Base-by-base conservation (phyloP, 164 flowering plant species). In the Sedum album region DNA sequence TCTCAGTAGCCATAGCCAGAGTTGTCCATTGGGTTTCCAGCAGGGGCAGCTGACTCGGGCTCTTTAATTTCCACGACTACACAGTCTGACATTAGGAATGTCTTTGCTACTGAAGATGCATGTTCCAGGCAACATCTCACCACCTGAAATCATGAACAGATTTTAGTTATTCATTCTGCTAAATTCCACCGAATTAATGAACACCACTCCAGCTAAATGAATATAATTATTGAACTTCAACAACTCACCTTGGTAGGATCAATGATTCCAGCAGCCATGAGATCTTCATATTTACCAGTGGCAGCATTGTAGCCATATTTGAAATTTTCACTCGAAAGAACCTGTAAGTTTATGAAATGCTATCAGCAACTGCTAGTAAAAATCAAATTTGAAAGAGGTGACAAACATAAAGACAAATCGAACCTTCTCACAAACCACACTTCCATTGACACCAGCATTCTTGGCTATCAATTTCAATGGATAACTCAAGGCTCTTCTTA, bases 371-470 rank as follows among this genome's bases (percentile, higher is more conserved):
- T 1, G 33, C 17, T 18, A 39, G 38, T 63, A 25, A 25, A 26
- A 17, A 26, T 38, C 23, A 26, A 13, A 51, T 5, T 30, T 35
- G 17, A 28, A 44, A 44, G 18, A 44, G 48, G 48, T 15, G 63
- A 68, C 5, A 21, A 49, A 65, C 21, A 2, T 11, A 15, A 15
- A 6, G 51, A 21, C 26, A 1, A 44, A 28, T 25, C 30, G 33
- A 75, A 90, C 98, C 96, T 92, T 94, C 79, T 94, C 99, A 74
- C 86, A 82, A 66, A 94, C 99, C 25, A 94, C 99, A 76, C 99
- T 94, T 67, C 99, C 99, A 76, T 90, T 94, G n/a, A 86, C 99
- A 73, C 99, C 99, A 6, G 99, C 99, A 79, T 94, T 94, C 78
- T 94, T 94, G 63, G 99, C 99, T 73, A 94, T 94, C 68, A 94